These are phyloP conservation scores for Malus hybrid DNA, from an alignment of 331 rosid genomes.

Conservation along the genomic window DNA sequence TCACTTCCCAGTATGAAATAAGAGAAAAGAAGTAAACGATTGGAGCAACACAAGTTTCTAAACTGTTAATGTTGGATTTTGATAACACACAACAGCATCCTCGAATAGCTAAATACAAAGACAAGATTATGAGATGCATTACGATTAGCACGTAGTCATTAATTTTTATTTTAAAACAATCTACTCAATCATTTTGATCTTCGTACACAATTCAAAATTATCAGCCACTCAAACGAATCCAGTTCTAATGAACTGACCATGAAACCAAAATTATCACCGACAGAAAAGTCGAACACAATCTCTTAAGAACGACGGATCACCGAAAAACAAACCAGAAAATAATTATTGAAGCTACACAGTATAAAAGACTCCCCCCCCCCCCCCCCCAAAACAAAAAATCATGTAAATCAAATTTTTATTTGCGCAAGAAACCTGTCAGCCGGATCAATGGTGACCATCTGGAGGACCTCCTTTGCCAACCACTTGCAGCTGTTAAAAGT, in stretches of 20 bases:
- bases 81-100: too few relatives aligned
- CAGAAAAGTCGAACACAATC: neutral
- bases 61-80: too few relatives aligned
- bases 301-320: neutral
- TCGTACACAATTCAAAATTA: neutral
- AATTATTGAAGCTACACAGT: neutral
- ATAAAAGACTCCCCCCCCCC: neutral
- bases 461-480: conserved; percentile 43
- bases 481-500: conserved; percentile 30
- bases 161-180: neutral
- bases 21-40: too few relatives aligned
- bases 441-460: conserved; percentile 24
- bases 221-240: neutral
- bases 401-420: conserved; percentile 1
- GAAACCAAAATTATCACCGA: neutral
- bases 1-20: too few relatives aligned
- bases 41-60: too few relatives aligned
- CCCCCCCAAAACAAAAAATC: neutral
- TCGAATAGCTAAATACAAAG: neutral
- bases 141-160: neutral
- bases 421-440: conserved; percentile 2
- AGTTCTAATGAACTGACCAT: neutral
- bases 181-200: neutral
- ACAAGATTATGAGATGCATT: neutral
- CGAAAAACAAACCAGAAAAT: neutral